Conservation (phyloP, 2,329 filamentous ascomycete genomes). For the Colletotrichum sublineola region DNA sequence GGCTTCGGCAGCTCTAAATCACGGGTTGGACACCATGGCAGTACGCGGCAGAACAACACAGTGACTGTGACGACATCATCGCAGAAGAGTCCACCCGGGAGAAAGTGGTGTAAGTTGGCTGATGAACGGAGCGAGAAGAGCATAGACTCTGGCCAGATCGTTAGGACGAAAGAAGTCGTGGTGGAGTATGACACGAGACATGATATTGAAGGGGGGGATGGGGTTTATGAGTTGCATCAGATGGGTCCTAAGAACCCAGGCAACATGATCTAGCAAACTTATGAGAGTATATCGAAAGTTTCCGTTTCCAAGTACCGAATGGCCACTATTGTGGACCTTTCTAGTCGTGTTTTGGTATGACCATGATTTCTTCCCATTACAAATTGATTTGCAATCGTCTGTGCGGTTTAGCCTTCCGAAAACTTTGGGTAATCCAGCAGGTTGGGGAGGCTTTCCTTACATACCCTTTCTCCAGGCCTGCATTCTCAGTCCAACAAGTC, state of each 20-base stretch:
- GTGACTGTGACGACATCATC: slow-evolving; percentile 23
- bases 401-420: not conserved
- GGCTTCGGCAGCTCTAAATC: slow-evolving; percentile 9
- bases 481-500: not conserved
- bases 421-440: not conserved
- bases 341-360: not conserved
- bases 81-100: slow-evolving; percentile 21
- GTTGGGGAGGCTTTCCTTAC: not conserved
- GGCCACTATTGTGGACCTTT: no score
- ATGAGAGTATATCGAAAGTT: not conserved
- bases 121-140: slow-evolving; percentile 42
- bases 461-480: not conserved
- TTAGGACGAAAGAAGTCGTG: slow-evolving; percentile 42
- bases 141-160: slow-evolving; percentile 42
- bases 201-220: slow-evolving; percentile 11
- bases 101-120: slow-evolving; percentile 32
- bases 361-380: not conserved
- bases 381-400: not conserved
- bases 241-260: slow-evolving; percentile 27
- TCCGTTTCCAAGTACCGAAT: not conserved
- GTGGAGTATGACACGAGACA: slow-evolving; percentile 42
- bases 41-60: slow-evolving; percentile 14
- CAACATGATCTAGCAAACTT: slow-evolving; percentile 30
- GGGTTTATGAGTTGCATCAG: slow-evolving; percentile 28
- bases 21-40: not conserved